Evolutionary conservation across 2,329 filamentous ascomycete species (phyloP).

Genomic region (Orbilia ellipsospora): DNA sequence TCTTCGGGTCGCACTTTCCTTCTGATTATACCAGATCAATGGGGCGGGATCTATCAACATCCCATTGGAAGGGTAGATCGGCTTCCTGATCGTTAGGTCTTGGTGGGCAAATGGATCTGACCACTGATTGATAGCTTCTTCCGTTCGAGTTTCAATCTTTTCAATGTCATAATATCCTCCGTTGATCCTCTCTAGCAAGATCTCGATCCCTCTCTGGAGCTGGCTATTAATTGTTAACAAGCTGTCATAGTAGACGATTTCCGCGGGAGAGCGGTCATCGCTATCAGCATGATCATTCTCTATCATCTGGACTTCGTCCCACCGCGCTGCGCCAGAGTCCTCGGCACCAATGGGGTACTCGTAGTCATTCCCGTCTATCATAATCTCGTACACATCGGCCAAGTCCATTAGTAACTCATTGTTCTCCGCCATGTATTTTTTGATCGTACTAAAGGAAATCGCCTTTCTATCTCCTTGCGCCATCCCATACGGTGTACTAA

Average conservation of each 20-base stretch:
- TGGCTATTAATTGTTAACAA: not conserved
- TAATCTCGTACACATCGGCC: not conserved
- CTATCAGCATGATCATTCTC: not conserved
- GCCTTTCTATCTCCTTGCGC: not conserved
- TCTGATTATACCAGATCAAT: not conserved
- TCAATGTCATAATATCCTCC: slow-evolving; percentile 6
- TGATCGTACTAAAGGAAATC: not conserved
- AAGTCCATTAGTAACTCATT: not conserved
- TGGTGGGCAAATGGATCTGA: not conserved
- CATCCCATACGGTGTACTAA: too few species aligned
- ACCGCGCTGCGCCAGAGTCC: not conserved
- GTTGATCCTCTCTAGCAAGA: not conserved
- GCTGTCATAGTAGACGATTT: slow-evolving; percentile 5
- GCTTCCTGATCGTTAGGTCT: not conserved
- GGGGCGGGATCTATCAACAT: not conserved
- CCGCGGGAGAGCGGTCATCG: not conserved
- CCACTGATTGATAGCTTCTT: not conserved
- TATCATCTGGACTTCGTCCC: slow-evolving; percentile 2
- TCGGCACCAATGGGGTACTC: slow-evolving; percentile 6
- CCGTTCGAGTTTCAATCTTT: not conserved
- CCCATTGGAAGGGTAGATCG: not conserved
- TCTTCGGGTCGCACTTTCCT: not conserved
- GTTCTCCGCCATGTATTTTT: slow-evolving; percentile 3
- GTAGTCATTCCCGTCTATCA: slow-evolving; percentile 6
- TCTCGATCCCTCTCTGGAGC: not conserved